Base-by-base conservation (phyloP, 2,329 filamentous ascomycete genomes). In the Mycosphaerella sp. region DNA sequence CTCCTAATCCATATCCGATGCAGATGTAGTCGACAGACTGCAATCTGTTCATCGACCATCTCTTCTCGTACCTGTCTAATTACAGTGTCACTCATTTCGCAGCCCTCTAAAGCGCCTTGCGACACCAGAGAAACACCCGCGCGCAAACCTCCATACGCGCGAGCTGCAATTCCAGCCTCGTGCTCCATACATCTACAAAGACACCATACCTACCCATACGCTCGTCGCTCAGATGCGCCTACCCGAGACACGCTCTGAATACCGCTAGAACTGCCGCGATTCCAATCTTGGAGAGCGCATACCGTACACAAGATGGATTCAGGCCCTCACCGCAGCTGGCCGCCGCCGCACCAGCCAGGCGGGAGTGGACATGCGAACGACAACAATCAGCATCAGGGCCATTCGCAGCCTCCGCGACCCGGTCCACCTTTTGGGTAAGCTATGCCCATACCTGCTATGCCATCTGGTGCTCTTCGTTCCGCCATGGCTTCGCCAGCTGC, bases 401-500 rank as follows among this genome's bases (percentile, higher is more conserved):
- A 63, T 50, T 55, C 62, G 32, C 61, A 63, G 54, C 52, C 57
- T 41, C 60, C 59, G 27, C 55, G 64, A 41, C 55, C 55, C 46
- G 62, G 60, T 14, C 53, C 50, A 16, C 49, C 43, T 14, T 66
- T 59, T 58, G 63, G 62, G 65, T 68, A 60, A 56, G 64, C 62
- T 36, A 12, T 28, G 21, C 25, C 6, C 9, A 44, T 28, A 30
- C 32, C 28, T 14, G 14, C 36, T 16, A n/a, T 18, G 36, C 9
- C 14, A 10, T 39, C 17, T 1, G 13, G 17, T 6, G 3, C 34
- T 13, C 6, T 36, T 5, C 21, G 21, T 5, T 25, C 21, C 21
- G 21, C 21, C 21, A 25, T 25, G 21, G 21, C 21, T 25, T 25
- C 5, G 4, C 21, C 21, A 25, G 21, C 21, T 25, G 21, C 21